Conservation (phyloP, 352 stramenopile genomes). For the Pythium volutum region DNA sequence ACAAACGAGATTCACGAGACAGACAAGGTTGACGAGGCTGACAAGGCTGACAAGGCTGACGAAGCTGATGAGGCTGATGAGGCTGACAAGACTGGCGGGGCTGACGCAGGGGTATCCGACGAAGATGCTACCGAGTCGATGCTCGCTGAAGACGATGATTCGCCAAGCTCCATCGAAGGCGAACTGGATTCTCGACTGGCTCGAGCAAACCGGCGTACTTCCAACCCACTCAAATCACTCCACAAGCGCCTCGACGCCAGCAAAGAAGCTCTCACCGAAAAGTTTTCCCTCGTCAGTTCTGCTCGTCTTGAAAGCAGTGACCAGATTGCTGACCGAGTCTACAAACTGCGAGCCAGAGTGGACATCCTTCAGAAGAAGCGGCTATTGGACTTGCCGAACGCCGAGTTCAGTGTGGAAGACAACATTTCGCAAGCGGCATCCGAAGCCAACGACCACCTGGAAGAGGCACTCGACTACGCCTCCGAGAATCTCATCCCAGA, state of each 20-base stretch:
- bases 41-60: background rate
- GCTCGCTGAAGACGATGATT: background rate
- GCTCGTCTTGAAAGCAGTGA: slow-evolving; percentile 23
- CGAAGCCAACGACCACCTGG: slow-evolving; percentile 25
- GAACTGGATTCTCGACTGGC: slow-evolving; percentile 6
- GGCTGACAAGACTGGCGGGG: background rate
- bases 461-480: slow-evolving; percentile 33
- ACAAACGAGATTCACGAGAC: background rate
- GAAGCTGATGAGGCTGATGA: no score
- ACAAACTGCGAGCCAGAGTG: slow-evolving; percentile 14
- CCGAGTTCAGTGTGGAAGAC: slow-evolving; percentile 16
- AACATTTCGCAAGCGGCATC: slow-evolving; percentile 12
- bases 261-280: slow-evolving; percentile 18
- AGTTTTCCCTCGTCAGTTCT: slow-evolving; percentile 26
- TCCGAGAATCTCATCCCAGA: slow-evolving; percentile 21
- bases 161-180: background rate
- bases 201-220: slow-evolving; percentile 1
- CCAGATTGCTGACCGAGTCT: slow-evolving; percentile 21
- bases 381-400: slow-evolving; percentile 22
- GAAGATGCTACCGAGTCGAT: background rate
- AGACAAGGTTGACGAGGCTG: no score
- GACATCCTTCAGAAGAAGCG: slow-evolving; percentile 29
- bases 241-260: slow-evolving; percentile 20
- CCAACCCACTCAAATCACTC: slow-evolving; percentile 22
- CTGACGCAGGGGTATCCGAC: background rate